Evolutionary conservation across 306 rosid genomes (phyloP).

Genomic region (Hippophae tibetana): DNA sequence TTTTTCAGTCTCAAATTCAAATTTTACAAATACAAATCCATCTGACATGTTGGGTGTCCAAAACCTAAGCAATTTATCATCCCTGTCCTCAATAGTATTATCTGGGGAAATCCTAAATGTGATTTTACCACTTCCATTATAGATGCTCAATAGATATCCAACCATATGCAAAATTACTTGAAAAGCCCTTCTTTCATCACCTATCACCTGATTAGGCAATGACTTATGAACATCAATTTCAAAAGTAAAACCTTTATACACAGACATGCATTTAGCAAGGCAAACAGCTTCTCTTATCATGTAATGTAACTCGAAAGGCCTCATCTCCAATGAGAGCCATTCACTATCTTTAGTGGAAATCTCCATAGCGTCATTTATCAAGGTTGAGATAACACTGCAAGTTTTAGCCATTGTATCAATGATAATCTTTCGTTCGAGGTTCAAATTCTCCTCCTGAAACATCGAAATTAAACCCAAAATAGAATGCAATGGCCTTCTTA

Average conservation of each 20-base stretch:
- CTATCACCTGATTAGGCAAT: constrained; percentile 53
- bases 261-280: constrained; percentile 61
- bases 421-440: constrained; percentile 39
- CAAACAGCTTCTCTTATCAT: constrained; percentile 67
- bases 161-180: constrained; percentile 70
- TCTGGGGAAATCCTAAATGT: constrained; percentile 33
- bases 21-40: constrained; percentile 36
- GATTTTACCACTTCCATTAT: constrained; percentile 33
- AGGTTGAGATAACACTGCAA: constrained; percentile 52
- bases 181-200: constrained; percentile 68
- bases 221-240: constrained; percentile 51
- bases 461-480: constrained; percentile 55
- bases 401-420: constrained; percentile 66
- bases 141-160: constrained; percentile 42
- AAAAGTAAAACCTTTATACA: constrained; percentile 47
- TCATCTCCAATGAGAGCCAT: constrained; percentile 41
- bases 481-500: constrained; percentile 78
- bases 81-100: constrained; percentile 30
- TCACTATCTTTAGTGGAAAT: constrained; percentile 47
- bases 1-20: constrained; percentile 45
- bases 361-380: constrained; percentile 63
- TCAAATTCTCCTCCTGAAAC: constrained; percentile 36
- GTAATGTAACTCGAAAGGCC: constrained; percentile 52
- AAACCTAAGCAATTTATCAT: constrained; percentile 26
- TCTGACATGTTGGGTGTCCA: constrained; percentile 41